phyloP scores from a whole-genome alignment of 352 stramenopile species.

The Poterioochromonas sp. region DNA sequence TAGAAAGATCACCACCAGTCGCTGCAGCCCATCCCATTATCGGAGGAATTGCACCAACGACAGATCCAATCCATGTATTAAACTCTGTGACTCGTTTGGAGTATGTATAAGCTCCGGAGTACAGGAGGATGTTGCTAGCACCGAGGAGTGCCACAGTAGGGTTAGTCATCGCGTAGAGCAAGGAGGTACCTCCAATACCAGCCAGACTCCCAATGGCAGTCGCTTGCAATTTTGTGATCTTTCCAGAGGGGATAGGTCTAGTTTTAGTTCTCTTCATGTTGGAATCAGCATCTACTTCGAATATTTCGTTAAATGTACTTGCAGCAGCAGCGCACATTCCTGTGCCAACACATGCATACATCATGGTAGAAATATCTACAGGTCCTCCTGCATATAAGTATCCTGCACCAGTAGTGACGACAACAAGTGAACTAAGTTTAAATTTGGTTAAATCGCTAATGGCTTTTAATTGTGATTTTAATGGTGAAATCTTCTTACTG shows the following conservation, averaged over 20 bases:
- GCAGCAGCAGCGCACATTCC: slow-evolving; percentile 81
- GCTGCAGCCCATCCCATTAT: slow-evolving; percentile 96
- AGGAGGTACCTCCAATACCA: slow-evolving; percentile 66
- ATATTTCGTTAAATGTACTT: slow-evolving; percentile 96
- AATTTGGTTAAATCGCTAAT: slow-evolving; percentile 69
- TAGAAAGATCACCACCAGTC: slow-evolving; percentile 56
- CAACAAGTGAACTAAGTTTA: slow-evolving; percentile 84
- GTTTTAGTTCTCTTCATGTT: slow-evolving; percentile 91
- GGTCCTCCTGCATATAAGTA: slow-evolving; percentile 90
- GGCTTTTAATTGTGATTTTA: not conserved
- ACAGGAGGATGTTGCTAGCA: slow-evolving; percentile 91
- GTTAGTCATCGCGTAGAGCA: slow-evolving; percentile 82
- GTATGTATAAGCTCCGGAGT: slow-evolving; percentile 95
- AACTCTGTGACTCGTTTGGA: slow-evolving; percentile 89
- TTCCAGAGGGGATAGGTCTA: slow-evolving; percentile 78
- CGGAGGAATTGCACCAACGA: slow-evolving; percentile 95
- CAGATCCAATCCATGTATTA: slow-evolving; percentile 96
- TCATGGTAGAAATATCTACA: slow-evolving; percentile 72
- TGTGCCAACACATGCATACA: slow-evolving; percentile 79
- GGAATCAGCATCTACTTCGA: slow-evolving; percentile 82
- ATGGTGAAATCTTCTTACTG: too few relatives aligned
- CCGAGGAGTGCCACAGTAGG: slow-evolving; percentile 87
- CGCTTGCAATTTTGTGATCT: slow-evolving; percentile 61
- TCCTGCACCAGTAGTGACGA: slow-evolving; percentile 85
- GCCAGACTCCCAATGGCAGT: slow-evolving; percentile 63